A percentile compares a stretch with the other conserved stretches of the same genome.
Evolutionary conservation across 2,329 filamentous ascomycete genomes (phyloP).

Genomic region (Paracamarosporium sp.): DNA sequence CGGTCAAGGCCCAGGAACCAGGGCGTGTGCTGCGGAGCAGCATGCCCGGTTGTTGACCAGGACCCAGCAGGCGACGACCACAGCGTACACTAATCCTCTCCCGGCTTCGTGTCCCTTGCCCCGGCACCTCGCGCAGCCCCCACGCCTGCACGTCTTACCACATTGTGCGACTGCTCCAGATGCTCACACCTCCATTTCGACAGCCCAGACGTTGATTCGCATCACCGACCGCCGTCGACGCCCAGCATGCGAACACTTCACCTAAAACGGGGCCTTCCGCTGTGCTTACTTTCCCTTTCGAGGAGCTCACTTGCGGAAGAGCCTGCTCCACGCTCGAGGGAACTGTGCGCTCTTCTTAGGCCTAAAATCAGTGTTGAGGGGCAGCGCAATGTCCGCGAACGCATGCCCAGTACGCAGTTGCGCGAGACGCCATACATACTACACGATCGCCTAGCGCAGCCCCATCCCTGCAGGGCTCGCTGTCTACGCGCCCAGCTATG

Average conservation of each 20-base stretch:
- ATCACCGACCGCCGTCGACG: background rate
- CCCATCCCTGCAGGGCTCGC: background rate
- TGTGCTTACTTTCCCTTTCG: background rate
- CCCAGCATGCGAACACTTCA: background rate
- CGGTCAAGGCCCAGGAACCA: no score
- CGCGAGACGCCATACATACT: background rate
- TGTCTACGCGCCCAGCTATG: background rate
- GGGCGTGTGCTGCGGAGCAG: no score
- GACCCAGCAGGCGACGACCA: no score
- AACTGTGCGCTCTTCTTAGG: background rate
- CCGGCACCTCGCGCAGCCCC: background rate
- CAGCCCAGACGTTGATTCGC: background rate
- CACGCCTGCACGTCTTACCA: background rate
- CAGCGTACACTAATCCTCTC: conserved; percentile 1
- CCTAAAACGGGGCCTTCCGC: conserved; percentile 3
- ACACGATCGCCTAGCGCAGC: background rate
- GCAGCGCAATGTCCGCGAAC: background rate
- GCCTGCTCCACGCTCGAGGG: background rate
- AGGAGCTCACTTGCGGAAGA: background rate
- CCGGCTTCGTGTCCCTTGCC: background rate
- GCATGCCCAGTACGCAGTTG: background rate
- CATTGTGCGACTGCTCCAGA: background rate
- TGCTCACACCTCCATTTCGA: background rate
- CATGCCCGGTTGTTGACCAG: no score
- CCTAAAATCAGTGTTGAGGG: background rate